Evolutionary conservation across 176 grass and related monocot genomes (phyloP), one percentile per base, ranked within the genome.

Genomic region (Ananas comosus): DNA sequence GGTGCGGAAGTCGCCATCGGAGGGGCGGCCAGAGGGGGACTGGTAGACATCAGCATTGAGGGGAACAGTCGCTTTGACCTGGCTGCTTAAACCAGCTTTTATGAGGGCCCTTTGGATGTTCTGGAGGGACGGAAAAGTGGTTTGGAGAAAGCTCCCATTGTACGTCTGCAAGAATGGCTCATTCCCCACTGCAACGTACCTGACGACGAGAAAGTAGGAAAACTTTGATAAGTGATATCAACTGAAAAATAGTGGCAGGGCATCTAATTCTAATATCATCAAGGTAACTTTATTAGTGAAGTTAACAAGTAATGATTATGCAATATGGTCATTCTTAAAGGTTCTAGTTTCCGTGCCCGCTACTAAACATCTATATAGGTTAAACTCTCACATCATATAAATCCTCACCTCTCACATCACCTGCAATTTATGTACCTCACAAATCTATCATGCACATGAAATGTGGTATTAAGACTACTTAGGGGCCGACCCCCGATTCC

Each of bases 101-200:
- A 86, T 79, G 47, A 99, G 94, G 51, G 94, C 94, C 7, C 78
- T 51, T 70, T 99, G 94, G 48, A 99, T 85, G 58, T 93, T 99
- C 49, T 48, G 76, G 61, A 99, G 81, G 47, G 94, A 87, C 21
- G 94, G 94, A 84, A 88, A 99, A 28, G 94, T 99, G 1, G 89
- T 86, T 70, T 93, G 94, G 50, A 99, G 84, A 77, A 93, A 99
- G 73, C 89, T 99, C 67, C 94, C 89, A 51, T 99, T 99, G 89
- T 99, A 99, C 73, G 94, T 92, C 74, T 87, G 66, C 82, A 99
- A 72, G 79, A 99, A 99, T 74, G 94, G 94, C 72, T 99, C 94
- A 10, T 99, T 93, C 68, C 94, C 94, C 68, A 99, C 94, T 0
- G 94, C 94, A 70, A 99, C 94, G 49, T 90, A 99, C 87, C 94